phyloP scores from a whole-genome alignment of 75 land plant species.

The Selaginella tamariscina region DNA sequence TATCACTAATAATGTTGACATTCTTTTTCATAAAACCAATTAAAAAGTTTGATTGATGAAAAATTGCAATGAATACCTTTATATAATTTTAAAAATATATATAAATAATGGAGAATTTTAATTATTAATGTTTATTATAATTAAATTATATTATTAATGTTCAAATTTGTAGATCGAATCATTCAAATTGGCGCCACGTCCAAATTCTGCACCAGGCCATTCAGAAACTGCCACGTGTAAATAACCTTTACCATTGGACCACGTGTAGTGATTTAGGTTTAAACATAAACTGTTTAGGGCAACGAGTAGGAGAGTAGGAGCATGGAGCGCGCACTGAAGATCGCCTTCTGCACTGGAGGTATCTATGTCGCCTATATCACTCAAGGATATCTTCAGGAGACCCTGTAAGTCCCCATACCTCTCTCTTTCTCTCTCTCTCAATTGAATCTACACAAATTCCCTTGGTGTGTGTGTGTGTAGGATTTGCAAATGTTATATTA shows the following conservation, averaged over 20 bases:
- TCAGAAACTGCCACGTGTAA: neutral
- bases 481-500: no score
- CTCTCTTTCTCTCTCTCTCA: neutral
- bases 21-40: slow-evolving; percentile 15
- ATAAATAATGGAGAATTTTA: neutral
- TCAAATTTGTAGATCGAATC: no score
- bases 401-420: slow-evolving; percentile 46
- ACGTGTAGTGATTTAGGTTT: neutral
- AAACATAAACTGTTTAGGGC: neutral
- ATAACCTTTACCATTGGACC: no score
- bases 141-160: neutral
- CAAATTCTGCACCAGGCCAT: neutral
- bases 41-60: neutral
- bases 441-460: neutral
- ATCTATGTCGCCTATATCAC: slow-evolving; percentile 78
- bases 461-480: neutral
- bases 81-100: neutral
- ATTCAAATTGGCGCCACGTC: neutral
- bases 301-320: slow-evolving; percentile 32
- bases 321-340: slow-evolving; percentile 39
- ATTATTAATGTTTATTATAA: neutral
- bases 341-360: slow-evolving; percentile 64
- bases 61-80: neutral
- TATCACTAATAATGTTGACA: no score
- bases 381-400: slow-evolving; percentile 85